phyloP scores from a whole-genome alignment of 2,329 filamentous ascomycete genomes.

The Zymoseptoria passerinii region DNA sequence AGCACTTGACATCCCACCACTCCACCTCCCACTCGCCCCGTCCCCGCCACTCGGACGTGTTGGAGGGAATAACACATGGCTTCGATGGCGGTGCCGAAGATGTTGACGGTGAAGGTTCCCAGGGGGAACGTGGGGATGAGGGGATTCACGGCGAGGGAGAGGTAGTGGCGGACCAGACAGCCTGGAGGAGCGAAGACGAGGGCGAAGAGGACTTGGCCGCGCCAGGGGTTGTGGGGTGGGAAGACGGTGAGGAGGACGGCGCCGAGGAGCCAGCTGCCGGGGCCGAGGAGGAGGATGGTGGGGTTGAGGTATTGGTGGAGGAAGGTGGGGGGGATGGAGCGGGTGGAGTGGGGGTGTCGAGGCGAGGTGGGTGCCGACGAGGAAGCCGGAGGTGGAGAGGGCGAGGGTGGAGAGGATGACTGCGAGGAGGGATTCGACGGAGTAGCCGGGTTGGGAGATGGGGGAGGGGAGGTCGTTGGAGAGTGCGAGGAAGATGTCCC shows the following conservation, averaged over 20 bases:
- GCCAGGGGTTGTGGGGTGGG: conserved; percentile 67
- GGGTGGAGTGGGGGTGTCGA: conserved; percentile 52
- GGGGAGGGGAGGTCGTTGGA: conserved; percentile 62
- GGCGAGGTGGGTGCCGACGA: conserved; percentile 68
- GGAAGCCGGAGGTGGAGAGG: conserved; percentile 61
- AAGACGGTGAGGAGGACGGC: conserved; percentile 63
- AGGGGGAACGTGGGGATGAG: conserved; percentile 62
- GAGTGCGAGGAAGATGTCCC: conserved; percentile 70
- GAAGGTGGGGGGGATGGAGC: conserved; percentile 50
- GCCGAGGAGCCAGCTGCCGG: conserved; percentile 68
- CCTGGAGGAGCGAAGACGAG: conserved; percentile 77
- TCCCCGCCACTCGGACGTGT: conserved; percentile 43
- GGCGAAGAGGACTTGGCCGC: conserved; percentile 64
- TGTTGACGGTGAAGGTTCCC: conserved; percentile 77
- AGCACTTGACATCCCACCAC: conserved; percentile 38
- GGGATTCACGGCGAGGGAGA: conserved; percentile 62
- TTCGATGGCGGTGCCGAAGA: conserved; percentile 65
- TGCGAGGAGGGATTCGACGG: conserved; percentile 70
- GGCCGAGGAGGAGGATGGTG: conserved; percentile 54
- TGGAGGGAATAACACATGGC: conserved; percentile 74
- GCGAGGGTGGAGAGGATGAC: conserved; percentile 65
- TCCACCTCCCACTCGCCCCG: conserved; percentile 33
- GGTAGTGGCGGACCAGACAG: conserved; percentile 66
- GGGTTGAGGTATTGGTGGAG: conserved; percentile 57
- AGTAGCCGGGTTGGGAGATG: conserved; percentile 54